Percentiles rank a stretch among this genome's conserved stretches.
Evolutionary conservation across 768 basidiomycete genomes (phyloP).

Genomic region (Leccinum rimulosum): DNA sequence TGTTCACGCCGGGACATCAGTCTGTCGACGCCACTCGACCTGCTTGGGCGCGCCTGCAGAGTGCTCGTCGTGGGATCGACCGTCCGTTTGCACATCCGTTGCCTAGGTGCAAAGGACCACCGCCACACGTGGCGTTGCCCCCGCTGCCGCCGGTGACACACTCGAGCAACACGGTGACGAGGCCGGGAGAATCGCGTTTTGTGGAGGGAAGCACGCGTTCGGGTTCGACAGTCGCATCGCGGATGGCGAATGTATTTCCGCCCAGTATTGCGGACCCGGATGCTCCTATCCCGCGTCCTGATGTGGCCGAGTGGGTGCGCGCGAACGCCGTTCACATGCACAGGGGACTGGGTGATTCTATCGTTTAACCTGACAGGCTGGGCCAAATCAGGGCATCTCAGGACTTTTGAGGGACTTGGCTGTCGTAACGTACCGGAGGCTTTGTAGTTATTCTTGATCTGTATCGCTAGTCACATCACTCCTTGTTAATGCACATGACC

Average conservation of each 20-base stretch:
- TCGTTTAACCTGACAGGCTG: constrained; percentile 10
- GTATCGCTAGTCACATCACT: constrained; percentile 12
- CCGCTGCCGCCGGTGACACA: constrained; percentile 30
- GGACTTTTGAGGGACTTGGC: background rate
- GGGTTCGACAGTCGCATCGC: constrained; percentile 14
- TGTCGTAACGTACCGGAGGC: background rate
- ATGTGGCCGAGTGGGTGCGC: constrained; percentile 50
- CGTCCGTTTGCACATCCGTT: constrained; percentile 43
- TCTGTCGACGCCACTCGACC: constrained; percentile 36
- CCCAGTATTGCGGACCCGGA: constrained; percentile 45
- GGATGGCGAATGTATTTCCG: constrained; percentile 36
- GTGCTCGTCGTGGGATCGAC: constrained; percentile 54
- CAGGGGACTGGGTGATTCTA: constrained; percentile 8
- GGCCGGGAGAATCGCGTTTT: constrained; percentile 33
- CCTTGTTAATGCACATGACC: constrained; percentile 1
- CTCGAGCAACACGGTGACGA: constrained; percentile 15
- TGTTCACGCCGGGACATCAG: constrained; percentile 17
- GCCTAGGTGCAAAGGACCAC: constrained; percentile 21
- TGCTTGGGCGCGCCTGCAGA: constrained; percentile 47
- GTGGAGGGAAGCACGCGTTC: constrained; percentile 25
- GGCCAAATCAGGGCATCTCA: constrained; percentile 1
- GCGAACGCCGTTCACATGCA: constrained; percentile 36
- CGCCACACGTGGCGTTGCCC: background rate
- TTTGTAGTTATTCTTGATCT: constrained; percentile 1
- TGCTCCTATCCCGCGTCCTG: constrained; percentile 53